Base-by-base conservation (phyloP, 805 yeast species). In the Lipomyces chichibuensis region DNA sequence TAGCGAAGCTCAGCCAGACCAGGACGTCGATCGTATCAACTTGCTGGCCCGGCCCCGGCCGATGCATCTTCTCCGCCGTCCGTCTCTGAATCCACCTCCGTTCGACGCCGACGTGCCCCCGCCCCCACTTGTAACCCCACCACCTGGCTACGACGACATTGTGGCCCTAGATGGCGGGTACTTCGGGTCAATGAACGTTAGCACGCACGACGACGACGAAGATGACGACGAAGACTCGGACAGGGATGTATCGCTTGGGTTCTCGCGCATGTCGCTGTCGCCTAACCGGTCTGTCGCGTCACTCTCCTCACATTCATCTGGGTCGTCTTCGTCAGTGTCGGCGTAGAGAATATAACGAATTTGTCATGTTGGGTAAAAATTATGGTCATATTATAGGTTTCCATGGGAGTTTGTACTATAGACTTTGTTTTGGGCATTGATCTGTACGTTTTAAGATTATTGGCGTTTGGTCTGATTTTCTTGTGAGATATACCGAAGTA, bases 81-180 rank as follows among this genome's bases (percentile, higher is more conserved):
- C 89, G 20, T 81, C 87, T 4, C 73, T 80, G 49, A 85, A 85
- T 52, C 91, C 91, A 3, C 92, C 91, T 0, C 85, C 90, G 4
- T 88, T 88, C 69, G 85, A 80, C 54, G 84, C 81, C 11, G 84
- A 81, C 46, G 68, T 74, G 1, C 68, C 74, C 11, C 81, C 84
- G 1, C 83, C 83, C 2, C 76, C 79, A 9, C 66, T 72, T 57
- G 66, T 70, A 57, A 78, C 79, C 8, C 78, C 80, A 69, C 78
- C 78, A 43, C 80, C 81, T 5, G 75, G 84, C 11, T 89, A 86
- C 71, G 77, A 76, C 20, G 76, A 74, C 1, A 84, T 88, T n/a
- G 80, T 85, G 23, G 79, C 55, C 17, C 8, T 9, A 5, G 58
- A 54, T 9, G 72, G 69, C 27, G 69, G 65, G 4, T 69, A 62